Evolutionary conservation across 2,329 filamentous ascomycete genomes (phyloP), one percentile per base, ranked within the genome.

Genomic region (Cryoendolithus antarcticus): DNA sequence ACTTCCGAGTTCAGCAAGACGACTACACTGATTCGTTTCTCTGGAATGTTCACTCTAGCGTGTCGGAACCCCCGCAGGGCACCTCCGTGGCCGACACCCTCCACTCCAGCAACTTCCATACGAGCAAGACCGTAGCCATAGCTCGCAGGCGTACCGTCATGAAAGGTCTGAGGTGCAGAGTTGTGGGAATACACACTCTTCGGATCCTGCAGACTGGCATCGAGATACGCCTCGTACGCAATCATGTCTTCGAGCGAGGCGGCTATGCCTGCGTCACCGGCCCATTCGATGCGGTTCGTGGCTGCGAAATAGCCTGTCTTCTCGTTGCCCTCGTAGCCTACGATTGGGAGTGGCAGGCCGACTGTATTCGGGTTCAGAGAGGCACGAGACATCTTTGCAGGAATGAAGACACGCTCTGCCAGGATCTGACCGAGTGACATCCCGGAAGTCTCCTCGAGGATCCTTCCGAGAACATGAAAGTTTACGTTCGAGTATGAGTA

Each of bases 231-330:
- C 44, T 68, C 65, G 40, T 65, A 68, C 1, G 61, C 61, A 36
- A 67, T 56, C 65, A 68, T 67, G 44, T 68, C 65, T n/a, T 51
- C 48, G 3, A 67, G 56, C 4, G 63, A 62, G 35, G 62, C 64
- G 3, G 60, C 62, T 9, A 66, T 49, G 6, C 65, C 65, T 4
- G 65, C 65, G 50, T 67, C 65, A 3, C 63, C 65, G n/a, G 63
- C 57, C 65, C 65, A 68, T 42, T 67, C 62, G 35, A 67, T 67
- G 0, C 54, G 53, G 38, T 68, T 67, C 9, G 52, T 39, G 3
- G 57, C 62, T 1, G 56, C 50, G 3, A 55, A 44, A 37, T 56
- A 67, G 0, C 65, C 65, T 6, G 43, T 38, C 9, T 55, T 38
- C 40, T 63, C 62, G 10, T 52, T 51, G 3, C 64, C 64, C 44